phyloP scores from a whole-genome alignment of 2,329 filamentous ascomycete genomes.

The Arachnomyces sp. region DNA sequence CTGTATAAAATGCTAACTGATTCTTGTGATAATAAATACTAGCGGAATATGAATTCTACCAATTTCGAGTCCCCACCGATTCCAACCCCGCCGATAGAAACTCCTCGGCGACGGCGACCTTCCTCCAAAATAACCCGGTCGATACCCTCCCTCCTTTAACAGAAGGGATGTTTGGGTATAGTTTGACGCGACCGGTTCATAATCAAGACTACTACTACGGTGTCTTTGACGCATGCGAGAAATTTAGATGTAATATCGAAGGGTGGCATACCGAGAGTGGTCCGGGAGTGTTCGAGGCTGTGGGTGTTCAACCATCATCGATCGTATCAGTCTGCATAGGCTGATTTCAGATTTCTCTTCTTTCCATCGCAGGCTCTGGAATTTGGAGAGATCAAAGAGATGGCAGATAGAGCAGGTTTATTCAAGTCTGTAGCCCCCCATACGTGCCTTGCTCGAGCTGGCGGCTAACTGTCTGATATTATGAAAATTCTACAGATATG shows the following conservation, averaged over 20 bases:
- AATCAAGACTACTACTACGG: slow-evolving; percentile 92
- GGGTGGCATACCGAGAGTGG: slow-evolving; percentile 95
- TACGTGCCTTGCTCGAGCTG: not conserved
- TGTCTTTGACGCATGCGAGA: slow-evolving; percentile 70
- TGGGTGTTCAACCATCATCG: slow-evolving; percentile 25
- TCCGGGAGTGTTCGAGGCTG: slow-evolving; percentile 90
- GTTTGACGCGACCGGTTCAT: slow-evolving; percentile 74
- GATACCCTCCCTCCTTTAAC: slow-evolving; percentile 70
- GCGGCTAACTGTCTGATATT: slow-evolving; percentile 3
- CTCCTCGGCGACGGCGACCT: slow-evolving; percentile 63
- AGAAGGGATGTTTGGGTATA: slow-evolving; percentile 95
- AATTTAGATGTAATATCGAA: slow-evolving; percentile 76
- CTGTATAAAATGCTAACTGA: not conserved
- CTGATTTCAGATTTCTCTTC: slow-evolving; percentile 11
- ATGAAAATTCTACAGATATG: slow-evolving; percentile 48
- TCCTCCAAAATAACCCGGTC: slow-evolving; percentile 65
- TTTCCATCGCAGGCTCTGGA: slow-evolving; percentile 56
- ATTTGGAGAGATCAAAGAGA: slow-evolving; percentile 76
- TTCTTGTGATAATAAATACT: slow-evolving; percentile 9
- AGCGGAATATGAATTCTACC: slow-evolving; percentile 96
- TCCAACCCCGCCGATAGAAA: slow-evolving; percentile 47
- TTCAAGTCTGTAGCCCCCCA: slow-evolving; percentile 62
- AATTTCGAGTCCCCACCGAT: slow-evolving; percentile 63
- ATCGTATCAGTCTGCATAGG: slow-evolving; percentile 3
- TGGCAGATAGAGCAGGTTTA: slow-evolving; percentile 84